A percentile compares a stretch with the other conserved stretches of the same genome.
phyloP scores from a whole-genome alignment of 163 green algal genomes.

The Scenedesmus sp. region DNA sequence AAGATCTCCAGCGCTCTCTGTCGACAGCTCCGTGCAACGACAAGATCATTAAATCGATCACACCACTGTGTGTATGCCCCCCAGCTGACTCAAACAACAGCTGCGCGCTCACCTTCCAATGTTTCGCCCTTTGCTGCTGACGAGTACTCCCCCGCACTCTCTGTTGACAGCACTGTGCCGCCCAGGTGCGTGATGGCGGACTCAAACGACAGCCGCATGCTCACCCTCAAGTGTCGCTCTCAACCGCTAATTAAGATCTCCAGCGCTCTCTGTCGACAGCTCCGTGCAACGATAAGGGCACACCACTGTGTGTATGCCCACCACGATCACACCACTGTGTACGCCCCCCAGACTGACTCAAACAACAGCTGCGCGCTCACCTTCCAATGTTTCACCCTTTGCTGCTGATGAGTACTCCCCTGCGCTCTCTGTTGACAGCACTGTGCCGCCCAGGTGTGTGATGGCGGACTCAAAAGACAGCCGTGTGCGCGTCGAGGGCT shows the following conservation, averaged over 20 bases:
- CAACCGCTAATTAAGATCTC: neutral
- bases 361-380: slow-evolving; percentile 56
- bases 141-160: slow-evolving; percentile 96
- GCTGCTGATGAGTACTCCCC: slow-evolving; percentile 97
- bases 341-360: neutral
- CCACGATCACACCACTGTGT: no score
- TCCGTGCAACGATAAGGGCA: no score
- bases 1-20: no score
- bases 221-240: neutral
- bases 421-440: slow-evolving; percentile 97
- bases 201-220: slow-evolving; percentile 71
- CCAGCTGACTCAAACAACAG: neutral
- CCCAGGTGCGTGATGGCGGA: slow-evolving; percentile 94
- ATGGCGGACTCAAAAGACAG: slow-evolving; percentile 99
- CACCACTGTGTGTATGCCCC: no score
- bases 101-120: slow-evolving; percentile 77
- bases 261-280: no score
- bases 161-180: slow-evolving; percentile 95
- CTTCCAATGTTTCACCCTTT: slow-evolving; percentile 96
- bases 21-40: no score
- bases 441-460: slow-evolving; percentile 90
- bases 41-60: no score
- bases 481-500: slow-evolving; percentile 98
- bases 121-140: slow-evolving; percentile 97
- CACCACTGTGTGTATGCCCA: no score